These are phyloP conservation scores for Parathielavia appendiculata DNA, from an alignment of 495 filamentous ascomycete species.

Conservation along the genomic window DNA sequence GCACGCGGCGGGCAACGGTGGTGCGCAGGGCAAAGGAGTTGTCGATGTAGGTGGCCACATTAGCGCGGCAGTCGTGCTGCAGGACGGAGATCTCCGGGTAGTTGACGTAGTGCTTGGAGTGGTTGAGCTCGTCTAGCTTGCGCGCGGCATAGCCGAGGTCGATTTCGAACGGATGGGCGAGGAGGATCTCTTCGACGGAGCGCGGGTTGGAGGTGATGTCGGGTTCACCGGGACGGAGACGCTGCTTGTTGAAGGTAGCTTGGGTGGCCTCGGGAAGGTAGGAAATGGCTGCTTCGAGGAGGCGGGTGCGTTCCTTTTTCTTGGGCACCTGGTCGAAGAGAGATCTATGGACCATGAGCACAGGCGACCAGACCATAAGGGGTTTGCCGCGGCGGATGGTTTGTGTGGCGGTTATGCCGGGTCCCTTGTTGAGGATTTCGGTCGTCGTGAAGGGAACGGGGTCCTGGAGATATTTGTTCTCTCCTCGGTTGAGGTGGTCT, in stretches of 20 bases:
- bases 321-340: slow-evolving; percentile 25
- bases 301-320: slow-evolving; percentile 20
- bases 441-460: slow-evolving; percentile 14
- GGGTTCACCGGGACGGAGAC: too few relatives aligned
- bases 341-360: slow-evolving; percentile 31
- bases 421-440: slow-evolving; percentile 29
- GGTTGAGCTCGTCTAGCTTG: slow-evolving; percentile 1
- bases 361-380: slow-evolving; percentile 28
- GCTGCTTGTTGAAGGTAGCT: slow-evolving; percentile 23
- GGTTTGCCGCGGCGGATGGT: slow-evolving; percentile 26
- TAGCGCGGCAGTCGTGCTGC: slow-evolving; percentile 36
- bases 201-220: not conserved
- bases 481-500: slow-evolving; percentile 23
- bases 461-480: slow-evolving; percentile 20
- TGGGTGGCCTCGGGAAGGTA: slow-evolving; percentile 29
- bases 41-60: slow-evolving; percentile 33
- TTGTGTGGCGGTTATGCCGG: slow-evolving; percentile 24
- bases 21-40: slow-evolving; percentile 22
- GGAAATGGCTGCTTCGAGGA: slow-evolving; percentile 31
- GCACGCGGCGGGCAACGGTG: slow-evolving; percentile 28
- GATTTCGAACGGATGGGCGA: slow-evolving; percentile 32
- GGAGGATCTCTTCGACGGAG: slow-evolving; percentile 27
- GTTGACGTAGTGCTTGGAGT: slow-evolving; percentile 30
- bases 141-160: slow-evolving; percentile 21
- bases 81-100: slow-evolving; percentile 29